Evolutionary conservation across 495 filamentous ascomycete species (phyloP).

Genomic region (Aspergillus bridgeri): DNA sequence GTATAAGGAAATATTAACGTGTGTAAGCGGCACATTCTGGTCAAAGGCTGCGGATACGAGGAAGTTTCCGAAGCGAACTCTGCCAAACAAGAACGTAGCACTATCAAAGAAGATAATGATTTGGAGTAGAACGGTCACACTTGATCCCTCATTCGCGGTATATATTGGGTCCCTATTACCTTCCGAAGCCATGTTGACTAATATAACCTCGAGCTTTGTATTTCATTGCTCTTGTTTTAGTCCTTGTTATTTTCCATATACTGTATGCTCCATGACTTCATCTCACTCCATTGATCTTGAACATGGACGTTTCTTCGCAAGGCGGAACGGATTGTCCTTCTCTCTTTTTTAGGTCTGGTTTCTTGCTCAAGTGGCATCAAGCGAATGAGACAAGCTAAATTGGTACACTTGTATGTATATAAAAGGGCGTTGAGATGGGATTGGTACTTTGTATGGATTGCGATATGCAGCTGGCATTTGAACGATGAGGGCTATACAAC

Average conservation of each 20-base stretch:
- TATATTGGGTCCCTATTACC: neutral
- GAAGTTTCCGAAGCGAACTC: conserved; percentile 19
- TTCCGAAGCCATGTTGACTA: neutral
- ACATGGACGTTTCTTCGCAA: neutral
- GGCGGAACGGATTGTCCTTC: neutral
- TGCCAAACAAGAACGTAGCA: neutral
- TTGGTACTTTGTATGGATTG: neutral
- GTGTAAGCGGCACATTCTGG: conserved; percentile 78
- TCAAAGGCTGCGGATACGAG: conserved; percentile 81
- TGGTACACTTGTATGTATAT: conserved; percentile 5
- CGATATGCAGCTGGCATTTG: no score
- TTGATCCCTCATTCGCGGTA: neutral
- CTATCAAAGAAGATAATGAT: conserved; percentile 19
- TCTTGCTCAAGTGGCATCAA: neutral
- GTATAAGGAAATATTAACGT: conserved; percentile 11
- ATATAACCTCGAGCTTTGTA: no score
- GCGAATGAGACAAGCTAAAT: neutral
- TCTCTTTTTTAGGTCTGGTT: conserved; percentile 1
- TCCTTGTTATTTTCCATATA: no score
- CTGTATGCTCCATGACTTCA: conserved; percentile 1
- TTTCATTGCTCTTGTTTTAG: neutral
- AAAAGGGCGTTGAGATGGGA: no score
- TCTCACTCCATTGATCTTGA: neutral
- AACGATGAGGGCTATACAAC: no score
- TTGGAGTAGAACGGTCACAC: conserved; percentile 4